A percentile compares a stretch with the other conserved stretches of the same genome.
phyloP scores from a whole-genome alignment of 371 early-diverging fungal genomes.

The Mucor mucedo region DNA sequence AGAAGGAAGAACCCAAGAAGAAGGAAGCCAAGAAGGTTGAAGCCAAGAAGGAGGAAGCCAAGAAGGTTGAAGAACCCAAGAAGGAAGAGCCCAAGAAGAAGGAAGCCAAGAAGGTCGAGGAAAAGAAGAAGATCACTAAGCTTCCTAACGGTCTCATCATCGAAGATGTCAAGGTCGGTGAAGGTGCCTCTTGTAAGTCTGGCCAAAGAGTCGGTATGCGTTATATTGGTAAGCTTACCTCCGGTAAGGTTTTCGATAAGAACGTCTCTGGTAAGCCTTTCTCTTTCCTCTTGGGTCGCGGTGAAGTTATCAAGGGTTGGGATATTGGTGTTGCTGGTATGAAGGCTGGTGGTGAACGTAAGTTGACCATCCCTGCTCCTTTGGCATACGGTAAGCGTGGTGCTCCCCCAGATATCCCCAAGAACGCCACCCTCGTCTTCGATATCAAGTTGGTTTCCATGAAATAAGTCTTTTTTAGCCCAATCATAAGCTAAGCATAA shows the following conservation, averaged over 20 bases:
- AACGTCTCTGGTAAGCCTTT: slow-evolving; percentile 92
- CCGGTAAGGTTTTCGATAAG: slow-evolving; percentile 94
- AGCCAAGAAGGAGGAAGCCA: slow-evolving; percentile 40
- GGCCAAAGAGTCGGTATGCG: slow-evolving; percentile 87
- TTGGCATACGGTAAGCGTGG: slow-evolving; percentile 89
- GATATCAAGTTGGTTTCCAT: slow-evolving; percentile 63
- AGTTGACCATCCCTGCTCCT: slow-evolving; percentile 86
- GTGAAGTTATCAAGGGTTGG: slow-evolving; percentile 97
- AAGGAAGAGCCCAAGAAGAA: slow-evolving; percentile 38
- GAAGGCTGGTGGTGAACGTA: slow-evolving; percentile 90
- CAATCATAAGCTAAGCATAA: too few species aligned
- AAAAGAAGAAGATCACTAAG: slow-evolving; percentile 45
- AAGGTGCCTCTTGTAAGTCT: slow-evolving; percentile 77
- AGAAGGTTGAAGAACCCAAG: slow-evolving; percentile 53
- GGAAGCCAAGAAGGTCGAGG: slow-evolving; percentile 47
- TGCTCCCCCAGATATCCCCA: slow-evolving; percentile 89
- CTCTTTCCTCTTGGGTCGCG: slow-evolving; percentile 83
- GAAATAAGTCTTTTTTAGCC: slow-evolving; percentile 21
- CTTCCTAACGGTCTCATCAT: slow-evolving; percentile 80
- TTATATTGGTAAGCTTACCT: slow-evolving; percentile 89
- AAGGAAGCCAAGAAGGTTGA: slow-evolving; percentile 41
- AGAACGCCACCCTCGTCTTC: slow-evolving; percentile 84
- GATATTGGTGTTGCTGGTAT: slow-evolving; percentile 90
- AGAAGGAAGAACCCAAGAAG: slow-evolving; percentile 45
- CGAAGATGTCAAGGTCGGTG: slow-evolving; percentile 82